These are phyloP conservation scores for Cercophora samala DNA, from an alignment of 495 filamentous ascomycete species.

Conservation along the genomic window DNA sequence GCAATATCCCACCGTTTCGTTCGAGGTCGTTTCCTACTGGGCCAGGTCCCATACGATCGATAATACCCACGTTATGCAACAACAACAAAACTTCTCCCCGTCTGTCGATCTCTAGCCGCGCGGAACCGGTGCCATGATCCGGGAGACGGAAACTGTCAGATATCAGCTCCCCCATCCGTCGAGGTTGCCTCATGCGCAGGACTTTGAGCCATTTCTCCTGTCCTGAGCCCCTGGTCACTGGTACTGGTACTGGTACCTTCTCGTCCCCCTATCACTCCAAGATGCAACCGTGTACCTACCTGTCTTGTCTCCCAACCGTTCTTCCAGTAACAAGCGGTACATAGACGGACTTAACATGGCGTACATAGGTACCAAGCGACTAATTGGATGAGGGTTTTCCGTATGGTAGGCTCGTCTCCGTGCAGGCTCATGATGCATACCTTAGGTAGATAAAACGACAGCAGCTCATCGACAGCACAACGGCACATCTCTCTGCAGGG, in stretches of 20 bases:
- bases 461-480: background rate
- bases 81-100: background rate
- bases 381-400: too few relatives aligned
- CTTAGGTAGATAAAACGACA: too few relatives aligned
- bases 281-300: background rate
- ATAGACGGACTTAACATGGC: too few relatives aligned
- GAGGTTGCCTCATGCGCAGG: background rate
- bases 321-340: background rate
- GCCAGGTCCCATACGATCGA: background rate
- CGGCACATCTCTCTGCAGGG: background rate
- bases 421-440: too few relatives aligned
- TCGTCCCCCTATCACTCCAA: background rate
- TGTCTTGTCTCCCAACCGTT: background rate
- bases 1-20: background rate
- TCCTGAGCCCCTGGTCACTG: too few relatives aligned
- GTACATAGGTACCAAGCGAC: too few relatives aligned
- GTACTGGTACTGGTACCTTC: background rate
- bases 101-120: background rate
- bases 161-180: background rate
- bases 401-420: too few relatives aligned
- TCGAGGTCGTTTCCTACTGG: background rate
- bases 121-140: background rate
- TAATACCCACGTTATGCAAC: background rate
- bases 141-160: background rate
- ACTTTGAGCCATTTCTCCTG: background rate